Conservation (phyloP, 495 filamentous ascomycete species). For the Aspergillus bertholletiae region DNA sequence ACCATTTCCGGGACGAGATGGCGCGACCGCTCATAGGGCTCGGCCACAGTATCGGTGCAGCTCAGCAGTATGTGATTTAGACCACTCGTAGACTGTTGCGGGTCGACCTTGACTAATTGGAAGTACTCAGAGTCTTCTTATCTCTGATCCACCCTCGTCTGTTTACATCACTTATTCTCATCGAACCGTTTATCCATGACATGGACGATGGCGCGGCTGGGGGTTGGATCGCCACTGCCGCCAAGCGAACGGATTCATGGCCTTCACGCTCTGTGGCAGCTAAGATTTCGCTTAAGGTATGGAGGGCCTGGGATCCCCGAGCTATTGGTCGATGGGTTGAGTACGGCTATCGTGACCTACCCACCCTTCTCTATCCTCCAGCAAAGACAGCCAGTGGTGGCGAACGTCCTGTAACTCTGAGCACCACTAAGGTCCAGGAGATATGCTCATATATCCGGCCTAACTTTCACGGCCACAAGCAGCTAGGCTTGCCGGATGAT, state of each 20-base stretch:
- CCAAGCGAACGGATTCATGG: too few species aligned
- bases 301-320: conserved; percentile 59
- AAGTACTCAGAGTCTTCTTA: conserved; percentile 22
- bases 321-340: conserved; percentile 52
- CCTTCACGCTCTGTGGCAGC: too few species aligned
- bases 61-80: too few species aligned
- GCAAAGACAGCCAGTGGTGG: conserved; percentile 6
- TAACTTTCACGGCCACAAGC: conserved; percentile 13
- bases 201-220: too few species aligned
- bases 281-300: too few species aligned
- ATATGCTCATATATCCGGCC: conserved; percentile 38
- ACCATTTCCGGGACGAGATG: conserved; percentile 69
- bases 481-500: conserved; percentile 11
- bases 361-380: conserved; percentile 44
- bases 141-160: conserved; percentile 71
- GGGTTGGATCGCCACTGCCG: too few species aligned
- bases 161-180: conserved; percentile 59
- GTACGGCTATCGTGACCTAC: conserved; percentile 53
- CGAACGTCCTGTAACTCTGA: conserved; percentile 40
- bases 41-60: conserved; percentile 74
- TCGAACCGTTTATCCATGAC: conserved; percentile 70
- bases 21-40: conserved; percentile 56
- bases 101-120: neutral
- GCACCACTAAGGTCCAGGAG: conserved; percentile 49
- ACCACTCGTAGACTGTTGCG: too few species aligned